Evolutionary conservation across 768 basidiomycete genomes (phyloP).

Genomic region (Gloeostereum incarnatum): DNA sequence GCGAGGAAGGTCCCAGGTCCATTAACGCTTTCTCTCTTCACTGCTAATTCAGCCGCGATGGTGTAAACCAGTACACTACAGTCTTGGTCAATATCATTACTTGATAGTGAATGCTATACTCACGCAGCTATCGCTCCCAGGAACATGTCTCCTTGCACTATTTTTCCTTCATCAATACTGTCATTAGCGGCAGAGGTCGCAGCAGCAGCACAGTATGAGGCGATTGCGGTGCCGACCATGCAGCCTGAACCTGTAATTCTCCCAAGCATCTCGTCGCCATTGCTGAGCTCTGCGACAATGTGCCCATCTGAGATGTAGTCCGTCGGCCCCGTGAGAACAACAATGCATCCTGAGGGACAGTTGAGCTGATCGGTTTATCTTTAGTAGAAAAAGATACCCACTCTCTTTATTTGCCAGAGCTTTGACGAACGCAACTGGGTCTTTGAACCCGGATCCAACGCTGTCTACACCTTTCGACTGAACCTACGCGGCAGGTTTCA

Average conservation of each 20-base stretch:
- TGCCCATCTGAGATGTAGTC: slow-evolving; percentile 85
- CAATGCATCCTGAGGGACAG: slow-evolving; percentile 51
- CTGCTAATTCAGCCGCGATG: slow-evolving; percentile 54
- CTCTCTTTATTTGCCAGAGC: slow-evolving; percentile 66
- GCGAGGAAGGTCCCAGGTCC: slow-evolving; percentile 62
- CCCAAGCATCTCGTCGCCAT: slow-evolving; percentile 67
- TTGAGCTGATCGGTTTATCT: neutral
- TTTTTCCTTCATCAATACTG: slow-evolving; percentile 22
- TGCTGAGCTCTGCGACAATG: slow-evolving; percentile 56
- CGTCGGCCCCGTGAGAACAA: slow-evolving; percentile 69
- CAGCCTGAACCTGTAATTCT: slow-evolving; percentile 90
- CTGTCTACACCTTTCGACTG: slow-evolving; percentile 81
- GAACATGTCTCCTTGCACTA: slow-evolving; percentile 75
- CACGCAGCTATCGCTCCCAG: slow-evolving; percentile 72
- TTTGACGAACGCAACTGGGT: slow-evolving; percentile 65
- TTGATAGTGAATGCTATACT: slow-evolving; percentile 12
- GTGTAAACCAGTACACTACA: slow-evolving; percentile 48
- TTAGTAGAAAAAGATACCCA: slow-evolving; percentile 25
- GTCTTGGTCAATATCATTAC: neutral
- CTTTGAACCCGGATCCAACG: slow-evolving; percentile 63
- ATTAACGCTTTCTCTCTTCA: slow-evolving; percentile 33
- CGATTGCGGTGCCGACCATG: slow-evolving; percentile 68
- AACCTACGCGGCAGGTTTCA: slow-evolving; percentile 32
- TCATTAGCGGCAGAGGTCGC: slow-evolving; percentile 28
- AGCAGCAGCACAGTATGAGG: slow-evolving; percentile 75